Percentiles rank a stretch among this genome's conserved stretches.
Conservation (phyloP, 2,329 filamentous ascomycete species). For the Phialophora macrospora region DNA sequence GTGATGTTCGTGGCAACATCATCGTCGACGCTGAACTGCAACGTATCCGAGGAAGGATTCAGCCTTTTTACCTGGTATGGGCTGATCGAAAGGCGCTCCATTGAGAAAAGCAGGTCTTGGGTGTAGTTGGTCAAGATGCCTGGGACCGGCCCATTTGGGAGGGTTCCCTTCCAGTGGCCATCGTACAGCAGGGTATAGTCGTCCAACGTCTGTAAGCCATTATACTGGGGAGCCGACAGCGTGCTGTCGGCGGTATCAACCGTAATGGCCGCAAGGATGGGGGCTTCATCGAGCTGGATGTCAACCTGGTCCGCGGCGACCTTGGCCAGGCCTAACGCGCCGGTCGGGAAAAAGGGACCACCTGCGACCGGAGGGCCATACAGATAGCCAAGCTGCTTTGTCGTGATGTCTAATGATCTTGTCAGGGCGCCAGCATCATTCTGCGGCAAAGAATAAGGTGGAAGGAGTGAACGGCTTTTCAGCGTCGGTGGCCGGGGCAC, state of each 20-base stretch:
- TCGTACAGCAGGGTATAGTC: conserved; percentile 23
- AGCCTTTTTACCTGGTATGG: conserved; percentile 25
- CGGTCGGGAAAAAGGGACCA: conserved; percentile 20
- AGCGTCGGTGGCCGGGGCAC: conserved; percentile 14
- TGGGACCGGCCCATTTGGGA: conserved; percentile 18
- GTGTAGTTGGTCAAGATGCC: conserved; percentile 23
- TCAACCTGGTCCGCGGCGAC: conserved; percentile 19
- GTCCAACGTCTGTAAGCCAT: conserved; percentile 24
- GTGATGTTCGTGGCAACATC: conserved; percentile 15
- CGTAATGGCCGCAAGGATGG: conserved; percentile 15
- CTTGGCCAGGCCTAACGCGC: conserved; percentile 17
- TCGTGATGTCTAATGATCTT: conserved; percentile 10
- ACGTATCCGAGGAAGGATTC: conserved; percentile 19
- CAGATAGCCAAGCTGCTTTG: conserved; percentile 20
- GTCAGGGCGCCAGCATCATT: conserved; percentile 10
- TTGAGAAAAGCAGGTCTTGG: conserved; percentile 24
- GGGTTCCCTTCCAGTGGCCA: conserved; percentile 20
- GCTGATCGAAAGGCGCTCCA: conserved; percentile 24
- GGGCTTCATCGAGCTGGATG: conserved; percentile 25
- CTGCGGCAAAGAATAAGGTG: conserved; percentile 18
- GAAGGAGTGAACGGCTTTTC: conserved; percentile 17
- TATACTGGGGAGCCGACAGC: conserved; percentile 17
- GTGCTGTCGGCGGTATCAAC: conserved; percentile 11
- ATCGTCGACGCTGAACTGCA: conserved; percentile 24
- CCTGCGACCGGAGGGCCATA: conserved; percentile 24